Evolutionary conservation across 2,329 filamentous ascomycete genomes (phyloP).

Genomic region (Phialocephala sp.): DNA sequence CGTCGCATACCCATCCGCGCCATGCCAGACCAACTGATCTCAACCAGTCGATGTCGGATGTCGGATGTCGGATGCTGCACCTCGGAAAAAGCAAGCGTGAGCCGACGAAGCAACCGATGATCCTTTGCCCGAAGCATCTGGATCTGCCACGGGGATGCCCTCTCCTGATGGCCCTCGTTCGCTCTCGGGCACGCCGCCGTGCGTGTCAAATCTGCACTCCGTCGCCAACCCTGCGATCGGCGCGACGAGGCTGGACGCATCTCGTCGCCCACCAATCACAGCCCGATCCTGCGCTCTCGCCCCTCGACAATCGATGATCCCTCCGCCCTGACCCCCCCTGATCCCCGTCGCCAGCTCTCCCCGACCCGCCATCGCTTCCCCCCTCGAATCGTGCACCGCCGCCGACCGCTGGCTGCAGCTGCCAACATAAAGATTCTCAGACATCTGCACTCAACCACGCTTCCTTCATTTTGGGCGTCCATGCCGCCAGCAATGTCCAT

Average conservation of each 20-base stretch:
- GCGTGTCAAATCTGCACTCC: background rate
- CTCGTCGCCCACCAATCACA: constrained; percentile 1
- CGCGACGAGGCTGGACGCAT: background rate
- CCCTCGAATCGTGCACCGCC: background rate
- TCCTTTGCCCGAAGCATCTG: too few relatives aligned
- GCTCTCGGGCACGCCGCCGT: background rate
- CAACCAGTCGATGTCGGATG: too few relatives aligned
- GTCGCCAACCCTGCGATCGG: background rate
- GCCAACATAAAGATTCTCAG: constrained; percentile 5
- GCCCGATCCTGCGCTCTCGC: background rate
- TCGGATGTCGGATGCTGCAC: too few relatives aligned
- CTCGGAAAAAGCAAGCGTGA: too few relatives aligned
- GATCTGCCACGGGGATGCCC: too few relatives aligned
- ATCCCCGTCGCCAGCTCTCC: background rate
- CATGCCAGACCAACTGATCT: too few relatives aligned
- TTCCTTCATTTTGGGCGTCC: background rate
- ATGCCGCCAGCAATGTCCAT: constrained; percentile 4
- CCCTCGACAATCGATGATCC: constrained; percentile 10
- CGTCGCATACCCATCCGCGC: too few relatives aligned
- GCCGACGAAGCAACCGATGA: too few relatives aligned
- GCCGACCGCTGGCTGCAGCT: background rate
- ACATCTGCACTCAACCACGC: background rate
- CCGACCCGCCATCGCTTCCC: background rate
- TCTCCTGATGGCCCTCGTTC: background rate
- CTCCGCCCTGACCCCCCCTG: too few relatives aligned